Percentiles rank a stretch among this genome's conserved stretches.
Conservation (phyloP, 148 eudicot genomes). For the Rhododendron kiyosumense region DNA sequence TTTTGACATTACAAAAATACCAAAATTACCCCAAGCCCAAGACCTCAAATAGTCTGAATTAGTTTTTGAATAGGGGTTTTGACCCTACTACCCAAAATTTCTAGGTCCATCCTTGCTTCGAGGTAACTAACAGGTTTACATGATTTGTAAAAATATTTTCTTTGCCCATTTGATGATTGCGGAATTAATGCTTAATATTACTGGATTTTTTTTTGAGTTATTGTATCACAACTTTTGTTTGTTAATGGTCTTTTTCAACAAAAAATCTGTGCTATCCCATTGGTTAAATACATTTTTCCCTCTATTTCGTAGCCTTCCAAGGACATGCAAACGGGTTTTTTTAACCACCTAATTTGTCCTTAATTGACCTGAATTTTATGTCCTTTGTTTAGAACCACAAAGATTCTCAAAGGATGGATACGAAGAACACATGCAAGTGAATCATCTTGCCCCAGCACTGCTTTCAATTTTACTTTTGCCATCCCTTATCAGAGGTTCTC, state of each 20-base stretch:
- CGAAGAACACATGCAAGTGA: constrained; percentile 98
- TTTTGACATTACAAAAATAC: neutral
- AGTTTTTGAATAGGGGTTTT: neutral
- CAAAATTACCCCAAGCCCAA: neutral
- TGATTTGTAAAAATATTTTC: neutral
- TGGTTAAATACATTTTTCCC: neutral
- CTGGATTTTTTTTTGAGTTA: neutral
- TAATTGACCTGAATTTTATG: constrained; percentile 7
- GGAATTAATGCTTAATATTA: neutral
- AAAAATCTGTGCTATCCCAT: neutral
- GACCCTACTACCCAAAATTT: neutral
- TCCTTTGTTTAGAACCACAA: constrained; percentile 66
- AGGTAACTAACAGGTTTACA: neutral
- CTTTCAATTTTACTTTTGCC: constrained; percentile 82
- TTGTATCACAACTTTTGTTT: neutral
- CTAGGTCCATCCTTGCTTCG: neutral
- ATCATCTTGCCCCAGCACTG: constrained; percentile 92
- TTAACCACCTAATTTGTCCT: neutral
- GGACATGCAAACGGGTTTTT: neutral
- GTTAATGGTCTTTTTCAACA: neutral
- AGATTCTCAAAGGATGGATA: constrained; percentile 76
- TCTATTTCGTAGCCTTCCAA: neutral
- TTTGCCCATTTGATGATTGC: neutral
- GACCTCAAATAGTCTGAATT: neutral
- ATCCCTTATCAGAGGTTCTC: constrained; percentile 86